Conservation (phyloP, 1,284 basidiomycete genomes). For the Acaromyces ingoldii region DNA sequence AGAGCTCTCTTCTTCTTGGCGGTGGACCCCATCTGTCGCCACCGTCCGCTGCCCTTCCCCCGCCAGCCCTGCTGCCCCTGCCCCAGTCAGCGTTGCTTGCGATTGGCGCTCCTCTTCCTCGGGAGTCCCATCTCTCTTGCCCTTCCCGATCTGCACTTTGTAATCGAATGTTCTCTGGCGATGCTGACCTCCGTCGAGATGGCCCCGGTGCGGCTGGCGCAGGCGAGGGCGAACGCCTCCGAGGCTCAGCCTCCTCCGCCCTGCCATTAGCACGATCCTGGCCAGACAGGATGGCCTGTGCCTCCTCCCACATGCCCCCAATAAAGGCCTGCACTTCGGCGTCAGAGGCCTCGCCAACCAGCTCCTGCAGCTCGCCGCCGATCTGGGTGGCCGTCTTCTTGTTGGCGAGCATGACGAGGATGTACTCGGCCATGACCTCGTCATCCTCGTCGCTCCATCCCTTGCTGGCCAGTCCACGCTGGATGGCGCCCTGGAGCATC, state of each 20-base stretch:
- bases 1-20: too few species aligned
- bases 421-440: slow-evolving; percentile 47
- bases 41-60: too few species aligned
- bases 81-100: too few species aligned
- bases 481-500: slow-evolving; percentile 28
- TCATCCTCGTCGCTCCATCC: slow-evolving; percentile 34
- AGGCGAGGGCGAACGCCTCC: neutral
- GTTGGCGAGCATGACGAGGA: slow-evolving; percentile 47
- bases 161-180: too few species aligned
- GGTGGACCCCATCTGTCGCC: too few species aligned
- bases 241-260: too few species aligned
- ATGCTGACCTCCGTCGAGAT: too few species aligned
- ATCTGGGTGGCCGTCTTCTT: slow-evolving; percentile 18
- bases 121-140: too few species aligned
- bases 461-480: slow-evolving; percentile 28
- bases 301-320: slow-evolving; percentile 33
- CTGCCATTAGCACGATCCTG: neutral
- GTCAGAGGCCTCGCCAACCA: slow-evolving; percentile 7
- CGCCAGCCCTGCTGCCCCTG: too few species aligned
- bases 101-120: too few species aligned
- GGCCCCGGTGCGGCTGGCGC: too few species aligned
- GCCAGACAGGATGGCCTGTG: slow-evolving; percentile 10
- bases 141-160: too few species aligned
- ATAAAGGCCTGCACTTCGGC: slow-evolving; percentile 18
- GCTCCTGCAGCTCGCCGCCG: slow-evolving; percentile 15